Conservation (phyloP, 192 early-diverging fungal genomes). For the Coemansia sp. region DNA sequence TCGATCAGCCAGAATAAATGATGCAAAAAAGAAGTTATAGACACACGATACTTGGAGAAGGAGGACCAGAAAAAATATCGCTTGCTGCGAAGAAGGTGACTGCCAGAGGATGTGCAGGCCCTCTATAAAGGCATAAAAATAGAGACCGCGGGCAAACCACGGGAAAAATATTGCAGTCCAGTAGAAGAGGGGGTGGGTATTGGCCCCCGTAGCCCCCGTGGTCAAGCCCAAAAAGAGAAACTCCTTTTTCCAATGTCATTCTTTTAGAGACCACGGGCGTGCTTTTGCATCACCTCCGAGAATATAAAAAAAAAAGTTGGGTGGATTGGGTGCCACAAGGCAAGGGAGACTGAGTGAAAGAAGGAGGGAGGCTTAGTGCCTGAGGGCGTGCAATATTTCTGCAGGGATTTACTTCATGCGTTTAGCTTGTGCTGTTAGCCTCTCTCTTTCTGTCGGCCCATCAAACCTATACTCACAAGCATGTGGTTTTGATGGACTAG, state of each 20-base stretch:
- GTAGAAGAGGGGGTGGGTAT: not conserved
- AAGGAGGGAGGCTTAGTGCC: not conserved
- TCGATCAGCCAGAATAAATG: not conserved
- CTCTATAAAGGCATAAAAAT: conserved; percentile 1
- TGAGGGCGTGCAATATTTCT: not conserved
- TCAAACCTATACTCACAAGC: not conserved
- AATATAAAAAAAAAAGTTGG: not conserved
- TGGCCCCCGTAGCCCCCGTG: conserved; percentile 7
- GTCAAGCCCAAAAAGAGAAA: not conserved
- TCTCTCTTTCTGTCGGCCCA: not conserved
- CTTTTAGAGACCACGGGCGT: not conserved
- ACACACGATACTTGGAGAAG: not conserved
- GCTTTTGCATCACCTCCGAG: not conserved
- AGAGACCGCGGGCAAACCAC: not conserved
- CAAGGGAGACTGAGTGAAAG: not conserved
- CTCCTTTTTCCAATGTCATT: not conserved
- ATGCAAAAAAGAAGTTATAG: not conserved
- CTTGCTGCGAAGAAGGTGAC: not conserved
- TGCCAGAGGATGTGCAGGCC: not conserved
- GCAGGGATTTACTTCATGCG: conserved; percentile 7
- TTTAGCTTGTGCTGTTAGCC: not conserved
- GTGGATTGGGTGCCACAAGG: conserved; percentile 5
- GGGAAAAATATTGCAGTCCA: not conserved
- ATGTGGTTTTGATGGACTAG: not conserved
- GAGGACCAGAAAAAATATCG: not conserved